phyloP scores from a whole-genome alignment of 2,329 filamentous ascomycete species.

The Phyllachora maydis region DNA sequence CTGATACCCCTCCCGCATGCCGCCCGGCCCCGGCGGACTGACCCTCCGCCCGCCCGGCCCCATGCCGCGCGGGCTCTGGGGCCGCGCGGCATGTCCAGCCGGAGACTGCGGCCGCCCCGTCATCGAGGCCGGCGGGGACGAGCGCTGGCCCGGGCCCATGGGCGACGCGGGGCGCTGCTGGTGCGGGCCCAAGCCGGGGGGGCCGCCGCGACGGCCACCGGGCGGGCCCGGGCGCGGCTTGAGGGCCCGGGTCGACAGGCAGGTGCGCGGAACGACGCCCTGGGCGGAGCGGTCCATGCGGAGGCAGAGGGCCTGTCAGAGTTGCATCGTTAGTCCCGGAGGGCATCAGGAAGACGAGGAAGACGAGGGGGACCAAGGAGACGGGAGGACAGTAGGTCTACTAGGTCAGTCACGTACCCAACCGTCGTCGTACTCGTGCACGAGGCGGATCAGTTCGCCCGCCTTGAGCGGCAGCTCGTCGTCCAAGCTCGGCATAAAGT shows the following conservation, averaged over 20 bases:
- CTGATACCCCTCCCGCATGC: conserved; percentile 17
- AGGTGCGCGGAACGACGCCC: conserved; percentile 85
- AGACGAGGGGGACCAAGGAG: too few relatives aligned
- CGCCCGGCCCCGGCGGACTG: conserved; percentile 21
- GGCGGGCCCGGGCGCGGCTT: conserved; percentile 47
- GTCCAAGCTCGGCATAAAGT: conserved; percentile 81
- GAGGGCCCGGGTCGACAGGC: conserved; percentile 76
- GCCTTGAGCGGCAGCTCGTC: conserved; percentile 71
- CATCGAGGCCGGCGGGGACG: conserved; percentile 8
- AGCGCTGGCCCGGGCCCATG: conserved; percentile 12
- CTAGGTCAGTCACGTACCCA: conserved; percentile 54
- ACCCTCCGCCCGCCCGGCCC: conserved; percentile 16
- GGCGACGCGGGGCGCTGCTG: conserved; percentile 14
- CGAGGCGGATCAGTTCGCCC: conserved; percentile 68
- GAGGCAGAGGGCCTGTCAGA: conserved; percentile 60
- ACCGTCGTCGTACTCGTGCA: conserved; percentile 95
- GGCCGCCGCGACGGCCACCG: conserved; percentile 21
- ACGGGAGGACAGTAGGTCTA: too few relatives aligned
- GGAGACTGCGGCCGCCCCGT: conserved; percentile 14
- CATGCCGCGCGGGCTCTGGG: conserved; percentile 9
- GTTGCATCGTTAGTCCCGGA: too few relatives aligned
- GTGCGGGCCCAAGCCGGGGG: conserved; percentile 8
- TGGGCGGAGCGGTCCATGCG: conserved; percentile 78
- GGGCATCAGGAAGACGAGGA: too few relatives aligned
- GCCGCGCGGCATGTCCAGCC: conserved; percentile 13